Percentiles rank a stretch among this genome's conserved stretches.
phyloP scores from a whole-genome alignment of 202 grass and related monocot species.

The Elaeis oleifera region DNA sequence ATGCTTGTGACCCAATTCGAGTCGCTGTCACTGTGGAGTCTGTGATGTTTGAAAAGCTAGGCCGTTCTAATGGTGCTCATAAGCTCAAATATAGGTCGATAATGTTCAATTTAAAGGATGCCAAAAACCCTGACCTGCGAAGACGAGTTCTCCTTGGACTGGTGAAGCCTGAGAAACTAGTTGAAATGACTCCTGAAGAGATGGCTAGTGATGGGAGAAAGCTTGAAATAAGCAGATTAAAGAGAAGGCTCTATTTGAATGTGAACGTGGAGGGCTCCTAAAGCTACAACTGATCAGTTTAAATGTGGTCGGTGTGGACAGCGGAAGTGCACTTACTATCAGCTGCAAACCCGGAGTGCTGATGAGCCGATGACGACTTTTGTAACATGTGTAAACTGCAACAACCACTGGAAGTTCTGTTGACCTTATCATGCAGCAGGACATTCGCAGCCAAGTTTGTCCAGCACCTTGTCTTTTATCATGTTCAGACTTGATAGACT shows the following conservation, averaged over 20 bases:
- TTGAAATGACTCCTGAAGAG: constrained; percentile 51
- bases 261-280: constrained; percentile 58
- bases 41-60: constrained; percentile 60
- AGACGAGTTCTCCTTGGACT: constrained; percentile 64
- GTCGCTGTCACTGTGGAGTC: constrained; percentile 76
- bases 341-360: constrained; percentile 80
- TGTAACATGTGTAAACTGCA: constrained; percentile 94
- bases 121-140: constrained; percentile 84
- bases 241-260: constrained; percentile 84
- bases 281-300: constrained; percentile 88
- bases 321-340: constrained; percentile 82
- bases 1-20: constrained; percentile 69
- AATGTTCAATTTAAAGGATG: constrained; percentile 85
- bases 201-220: constrained; percentile 89
- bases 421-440: constrained; percentile 10
- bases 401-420: constrained; percentile 97
- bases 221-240: constrained; percentile 78
- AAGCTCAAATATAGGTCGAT: constrained; percentile 90
- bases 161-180: constrained; percentile 48
- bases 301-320: constrained; percentile 84
- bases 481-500: too few species aligned
- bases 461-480: too few species aligned
- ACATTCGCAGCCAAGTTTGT: too few species aligned
- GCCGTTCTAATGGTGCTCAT: constrained; percentile 54
- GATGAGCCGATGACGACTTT: constrained; percentile 98